phyloP scores from a whole-genome alignment of 1,139 yeast species.

The Sugiyamaella pinicola region DNA sequence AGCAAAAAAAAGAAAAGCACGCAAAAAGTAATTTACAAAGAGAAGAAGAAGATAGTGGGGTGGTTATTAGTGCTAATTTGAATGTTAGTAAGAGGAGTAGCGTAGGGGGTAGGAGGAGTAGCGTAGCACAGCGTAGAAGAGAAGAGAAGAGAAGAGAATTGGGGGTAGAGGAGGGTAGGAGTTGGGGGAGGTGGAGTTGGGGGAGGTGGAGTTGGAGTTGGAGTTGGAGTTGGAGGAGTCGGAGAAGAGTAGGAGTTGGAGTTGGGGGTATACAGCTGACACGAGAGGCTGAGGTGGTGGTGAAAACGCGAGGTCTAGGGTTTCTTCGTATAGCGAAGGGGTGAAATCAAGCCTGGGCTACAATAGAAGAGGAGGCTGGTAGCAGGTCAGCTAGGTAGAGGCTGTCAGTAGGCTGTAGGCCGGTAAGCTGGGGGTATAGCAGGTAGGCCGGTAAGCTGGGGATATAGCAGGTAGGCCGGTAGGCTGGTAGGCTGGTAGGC shows the following conservation, averaged over 20 bases:
- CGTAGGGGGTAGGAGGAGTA: not conserved
- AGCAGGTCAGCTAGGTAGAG: not conserved
- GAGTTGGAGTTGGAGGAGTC: not conserved
- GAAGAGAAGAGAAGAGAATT: not conserved
- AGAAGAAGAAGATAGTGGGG: not conserved
- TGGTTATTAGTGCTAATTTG: not conserved
- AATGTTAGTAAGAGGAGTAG: not conserved
- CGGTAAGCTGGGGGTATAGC: too few species aligned
- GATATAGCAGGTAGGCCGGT: too few species aligned
- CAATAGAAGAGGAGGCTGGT: not conserved
- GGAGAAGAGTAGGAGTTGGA: not conserved
- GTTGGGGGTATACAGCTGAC: not conserved
- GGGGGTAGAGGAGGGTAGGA: not conserved
- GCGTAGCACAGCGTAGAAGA: not conserved
- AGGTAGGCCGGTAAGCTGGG: too few species aligned
- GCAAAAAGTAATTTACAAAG: conserved; percentile 1
- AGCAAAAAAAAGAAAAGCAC: not conserved
- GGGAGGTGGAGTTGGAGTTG: not conserved
- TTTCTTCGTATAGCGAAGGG: not conserved
- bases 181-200: not conserved
- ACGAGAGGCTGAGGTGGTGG: too few species aligned
- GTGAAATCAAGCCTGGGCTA: not conserved
- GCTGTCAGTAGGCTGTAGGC: too few species aligned
- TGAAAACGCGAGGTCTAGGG: conserved; percentile 1
- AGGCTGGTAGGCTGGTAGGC: too few species aligned